Base-by-base conservation (phyloP, 1,284 basidiomycete genomes). In the Exobasidium rhododendri region DNA sequence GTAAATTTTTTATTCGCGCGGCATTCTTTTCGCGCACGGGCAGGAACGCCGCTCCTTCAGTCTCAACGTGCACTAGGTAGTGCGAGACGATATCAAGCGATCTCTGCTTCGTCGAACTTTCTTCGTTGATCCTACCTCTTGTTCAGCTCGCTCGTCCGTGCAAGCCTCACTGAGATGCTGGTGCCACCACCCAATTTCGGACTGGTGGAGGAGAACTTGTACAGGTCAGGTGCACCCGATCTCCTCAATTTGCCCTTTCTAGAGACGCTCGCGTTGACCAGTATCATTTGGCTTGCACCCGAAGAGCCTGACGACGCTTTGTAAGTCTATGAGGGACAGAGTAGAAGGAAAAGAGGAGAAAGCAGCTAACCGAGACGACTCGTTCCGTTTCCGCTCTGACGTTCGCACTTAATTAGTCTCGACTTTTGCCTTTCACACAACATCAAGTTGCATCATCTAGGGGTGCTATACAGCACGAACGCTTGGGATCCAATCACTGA, bases 231-330 rank as follows among this genome's bases (percentile, higher is more conserved):
- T 7, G 83, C 84, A 68, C 83, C 84, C 1, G 82, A 83, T 47
- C 82, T 83, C 65, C 80, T 84, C 67, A 84, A 84, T 74, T 83
- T 84, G 64, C 82, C 82, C 0, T 84, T 85, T 61, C 73, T 85
- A 29, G 83, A 84, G 68, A 82, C 83, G 67, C 79, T 85, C 22
- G 74, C 80, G 5, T 72, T 85, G 47, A 80, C 78, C 61, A 82
- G 80, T 3, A 80, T 84, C 56, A 82, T 84, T 64, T 85, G 83
- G 83, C 81, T 84, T 3, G 84, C 83, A 0, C 83, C 84, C 1
- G 83, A 85, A 68, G 82, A 84, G 54, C 83, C 83, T 0, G 80
- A 82, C 7, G 79, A 82, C 2, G 81, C 81, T 46, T 82, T 84
- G 83, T 83, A 56, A 64, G 82, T 71, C 30, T 11, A 7, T 14